Evolutionary conservation across 129 eudicot genomes (phyloP).

Genomic region (Kitagawia praeruptora): DNA sequence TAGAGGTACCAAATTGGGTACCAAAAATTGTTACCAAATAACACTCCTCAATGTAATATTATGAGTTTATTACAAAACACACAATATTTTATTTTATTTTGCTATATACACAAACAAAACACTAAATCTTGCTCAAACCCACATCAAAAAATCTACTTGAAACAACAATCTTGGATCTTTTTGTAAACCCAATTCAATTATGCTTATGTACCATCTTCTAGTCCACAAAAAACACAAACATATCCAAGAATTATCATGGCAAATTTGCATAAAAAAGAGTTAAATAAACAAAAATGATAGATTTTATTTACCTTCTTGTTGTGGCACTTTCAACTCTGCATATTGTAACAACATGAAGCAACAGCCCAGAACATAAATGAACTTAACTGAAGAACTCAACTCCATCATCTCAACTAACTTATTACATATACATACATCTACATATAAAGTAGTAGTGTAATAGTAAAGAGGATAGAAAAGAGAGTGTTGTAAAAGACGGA

Average conservation of each 20-base stretch:
- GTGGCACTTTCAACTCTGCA: constrained; percentile 41
- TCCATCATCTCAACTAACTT: background rate
- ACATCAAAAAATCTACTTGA: background rate
- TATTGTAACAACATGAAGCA: constrained; percentile 19
- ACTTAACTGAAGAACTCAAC: background rate
- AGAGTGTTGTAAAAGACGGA: too few relatives aligned
- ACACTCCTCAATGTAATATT: too few relatives aligned
- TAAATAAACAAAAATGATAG: background rate
- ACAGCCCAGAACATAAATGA: constrained; percentile 8
- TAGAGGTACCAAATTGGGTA: too few relatives aligned
- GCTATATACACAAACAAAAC: too few relatives aligned
- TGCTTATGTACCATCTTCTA: background rate
- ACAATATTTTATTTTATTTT: background rate
- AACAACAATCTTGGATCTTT: background rate
- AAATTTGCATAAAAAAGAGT: background rate
- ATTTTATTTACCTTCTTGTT: constrained; percentile 44
- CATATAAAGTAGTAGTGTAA: background rate
- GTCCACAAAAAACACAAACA: background rate
- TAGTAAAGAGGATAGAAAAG: too few relatives aligned
- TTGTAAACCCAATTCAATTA: background rate
- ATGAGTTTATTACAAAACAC: background rate
- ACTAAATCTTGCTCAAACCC: background rate
- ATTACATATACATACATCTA: background rate
- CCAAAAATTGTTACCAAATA: too few relatives aligned
- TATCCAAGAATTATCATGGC: background rate